These are phyloP conservation scores for Sarcomyxa edulis DNA, from an alignment of 768 basidiomycete genomes.

Conservation along the genomic window DNA sequence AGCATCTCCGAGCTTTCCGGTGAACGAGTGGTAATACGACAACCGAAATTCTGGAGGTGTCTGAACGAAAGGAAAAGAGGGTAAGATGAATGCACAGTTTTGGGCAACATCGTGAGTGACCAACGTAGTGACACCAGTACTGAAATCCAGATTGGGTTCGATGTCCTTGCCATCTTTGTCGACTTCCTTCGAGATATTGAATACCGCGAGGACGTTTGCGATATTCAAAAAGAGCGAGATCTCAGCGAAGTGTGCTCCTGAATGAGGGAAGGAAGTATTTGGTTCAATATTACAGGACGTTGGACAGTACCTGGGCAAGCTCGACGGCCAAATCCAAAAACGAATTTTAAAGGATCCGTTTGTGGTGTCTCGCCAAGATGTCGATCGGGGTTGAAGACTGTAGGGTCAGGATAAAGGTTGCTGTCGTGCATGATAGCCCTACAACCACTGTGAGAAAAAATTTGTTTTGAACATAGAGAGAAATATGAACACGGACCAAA, in stretches of 20 bases:
- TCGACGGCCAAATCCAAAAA: slow-evolving; percentile 7
- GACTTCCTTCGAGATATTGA: slow-evolving; percentile 1
- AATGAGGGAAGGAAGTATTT: too few species aligned
- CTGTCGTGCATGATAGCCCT: slow-evolving; percentile 4
- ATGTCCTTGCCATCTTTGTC: slow-evolving; percentile 2
- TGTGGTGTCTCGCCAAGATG: not conserved
- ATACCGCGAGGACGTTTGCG: slow-evolving; percentile 1
- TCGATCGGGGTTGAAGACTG: slow-evolving; percentile 1
- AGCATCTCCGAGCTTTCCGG: too few species aligned
- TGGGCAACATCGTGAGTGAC: too few species aligned
- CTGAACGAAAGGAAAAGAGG: too few species aligned
- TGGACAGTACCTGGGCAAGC: too few species aligned
- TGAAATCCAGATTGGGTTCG: slow-evolving; percentile 1
- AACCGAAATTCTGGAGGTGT: too few species aligned
- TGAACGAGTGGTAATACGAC: too few species aligned
- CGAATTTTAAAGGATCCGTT: not conserved
- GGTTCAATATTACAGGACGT: too few species aligned
- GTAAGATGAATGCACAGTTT: too few species aligned
- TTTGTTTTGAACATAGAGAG: not conserved
- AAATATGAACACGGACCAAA: too few species aligned
- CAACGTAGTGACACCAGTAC: too few species aligned
- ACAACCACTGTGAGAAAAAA: not conserved
- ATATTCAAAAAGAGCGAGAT: not conserved
- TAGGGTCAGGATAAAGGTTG: slow-evolving; percentile 4
- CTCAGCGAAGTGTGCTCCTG: slow-evolving; percentile 5